These are phyloP conservation scores for Torulaspora indica DNA, from an alignment of 805 yeast species.

Conservation along the genomic window DNA sequence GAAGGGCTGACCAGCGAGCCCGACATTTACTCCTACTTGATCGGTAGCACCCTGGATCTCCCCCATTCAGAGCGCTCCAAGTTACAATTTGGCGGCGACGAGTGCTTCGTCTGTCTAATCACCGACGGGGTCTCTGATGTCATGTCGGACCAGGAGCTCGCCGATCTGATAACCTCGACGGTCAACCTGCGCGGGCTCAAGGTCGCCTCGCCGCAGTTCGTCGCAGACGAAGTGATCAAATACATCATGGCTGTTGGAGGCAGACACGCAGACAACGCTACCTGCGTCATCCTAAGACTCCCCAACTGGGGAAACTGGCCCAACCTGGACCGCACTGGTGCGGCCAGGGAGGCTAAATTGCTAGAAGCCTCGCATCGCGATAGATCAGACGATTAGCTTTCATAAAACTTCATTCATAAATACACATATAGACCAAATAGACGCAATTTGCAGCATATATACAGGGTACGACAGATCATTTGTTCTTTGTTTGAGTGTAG, in stretches of 20 bases:
- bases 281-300: conserved; percentile 74
- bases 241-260: conserved; percentile 85
- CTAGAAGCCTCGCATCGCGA: conserved; percentile 16
- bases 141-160: conserved; percentile 84
- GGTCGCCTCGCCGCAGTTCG: conserved; percentile 74
- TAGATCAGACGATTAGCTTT: conserved; percentile 12
- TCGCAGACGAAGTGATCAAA: conserved; percentile 79
- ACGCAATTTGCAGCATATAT: not conserved
- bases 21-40: conserved; percentile 62
- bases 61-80: conserved; percentile 35
- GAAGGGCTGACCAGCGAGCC: conserved; percentile 92
- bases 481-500: conserved; percentile 72
- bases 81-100: conserved; percentile 68
- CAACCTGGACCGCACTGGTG: conserved; percentile 74
- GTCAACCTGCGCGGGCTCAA: conserved; percentile 55
- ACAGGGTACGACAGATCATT: conserved; percentile 28
- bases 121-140: conserved; percentile 85
- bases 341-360: conserved; percentile 66
- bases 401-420: conserved; percentile 7
- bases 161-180: conserved; percentile 75
- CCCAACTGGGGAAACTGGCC: conserved; percentile 97
- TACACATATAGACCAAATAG: conserved; percentile 6
- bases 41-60: conserved; percentile 55
- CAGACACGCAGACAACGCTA: conserved; percentile 78
- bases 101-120: conserved; percentile 74